Conservation (phyloP, 805 yeast species). For the Yarrowia sp. region DNA sequence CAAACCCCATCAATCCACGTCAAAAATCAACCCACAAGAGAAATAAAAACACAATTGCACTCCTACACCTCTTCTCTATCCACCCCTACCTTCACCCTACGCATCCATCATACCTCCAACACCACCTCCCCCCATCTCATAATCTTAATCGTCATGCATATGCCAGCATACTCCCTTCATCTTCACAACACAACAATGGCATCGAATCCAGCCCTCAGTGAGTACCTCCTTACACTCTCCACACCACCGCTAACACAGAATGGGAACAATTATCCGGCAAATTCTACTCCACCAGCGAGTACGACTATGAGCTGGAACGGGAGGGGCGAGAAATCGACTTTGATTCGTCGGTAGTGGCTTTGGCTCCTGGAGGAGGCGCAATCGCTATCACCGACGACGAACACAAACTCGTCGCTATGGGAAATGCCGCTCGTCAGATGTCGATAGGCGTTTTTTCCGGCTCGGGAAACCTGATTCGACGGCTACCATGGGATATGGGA, state of each 20-base stretch:
- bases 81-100: neutral
- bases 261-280: conserved; percentile 81
- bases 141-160: conserved; percentile 5
- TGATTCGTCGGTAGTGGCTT: conserved; percentile 46
- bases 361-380: conserved; percentile 55
- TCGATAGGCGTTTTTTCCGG: conserved; percentile 37
- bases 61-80: neutral
- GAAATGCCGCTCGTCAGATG: conserved; percentile 30
- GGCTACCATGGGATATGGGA: conserved; percentile 38
- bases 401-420: conserved; percentile 36
- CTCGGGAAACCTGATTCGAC: conserved; percentile 36
- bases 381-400: conserved; percentile 47
- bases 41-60: neutral
- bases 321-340: conserved; percentile 43
- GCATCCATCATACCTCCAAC: neutral
- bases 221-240: neutral
- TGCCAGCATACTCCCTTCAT: conserved; percentile 5
- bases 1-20: too few relatives aligned
- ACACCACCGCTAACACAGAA: conserved; percentile 37
- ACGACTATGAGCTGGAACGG: conserved; percentile 52
- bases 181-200: neutral
- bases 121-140: neutral
- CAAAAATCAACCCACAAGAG: too few relatives aligned
- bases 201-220: conserved; percentile 22
- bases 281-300: conserved; percentile 61